Base-by-base conservation (phyloP, 441 rosid genomes). In the Erysimum cheiri region DNA sequence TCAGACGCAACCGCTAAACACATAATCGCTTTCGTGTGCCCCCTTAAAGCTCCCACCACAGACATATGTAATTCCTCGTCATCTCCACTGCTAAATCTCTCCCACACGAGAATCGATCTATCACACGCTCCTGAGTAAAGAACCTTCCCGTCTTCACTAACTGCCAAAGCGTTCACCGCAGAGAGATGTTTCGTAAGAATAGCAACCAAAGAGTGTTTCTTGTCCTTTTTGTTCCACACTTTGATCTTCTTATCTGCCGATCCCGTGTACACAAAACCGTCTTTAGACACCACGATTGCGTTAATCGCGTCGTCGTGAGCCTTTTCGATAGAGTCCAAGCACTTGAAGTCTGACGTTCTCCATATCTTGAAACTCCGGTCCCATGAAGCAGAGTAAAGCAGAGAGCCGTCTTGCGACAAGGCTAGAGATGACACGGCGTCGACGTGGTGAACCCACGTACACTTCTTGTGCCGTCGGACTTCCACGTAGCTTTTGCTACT, bases 51-150 rank as follows among this genome's bases (percentile, higher is more conserved):
- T 28, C 97, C 96, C 22, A 43, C 81, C 64, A 80, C 70, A 76
- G 4, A 79, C 88, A 89, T 84, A 33, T 73, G 68, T 19, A 39
- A 4, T 6, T 39, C 70, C 4, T 62, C 82, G 14, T 13, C 71
- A 2, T 26, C 62, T 17, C 29, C 31, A 3, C 26, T 69, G 14
- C 4, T 71, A 17, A 41, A 12, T 71, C 79, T 84, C 74, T 78
- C 88, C 97, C 93, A 91, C 6, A 86, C 96, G 39, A 89, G 78
- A 55, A 91, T 83, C 2, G 92, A 85, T 46, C 87, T 68, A 68
- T 91, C 97, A 70, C 89, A 86, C 0, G 96, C 93, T 31, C 96
- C 97, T 0, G 97, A 89, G 71, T 84, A 87, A 17, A 91, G 64
- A 44, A 85, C 79, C 28, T 74, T 67, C 32, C 89, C 93, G 3